Evolutionary conservation across 2,329 filamentous ascomycete species (phyloP), one percentile per base, ranked within the genome.

Genomic region (Penicillium occitanis): DNA sequence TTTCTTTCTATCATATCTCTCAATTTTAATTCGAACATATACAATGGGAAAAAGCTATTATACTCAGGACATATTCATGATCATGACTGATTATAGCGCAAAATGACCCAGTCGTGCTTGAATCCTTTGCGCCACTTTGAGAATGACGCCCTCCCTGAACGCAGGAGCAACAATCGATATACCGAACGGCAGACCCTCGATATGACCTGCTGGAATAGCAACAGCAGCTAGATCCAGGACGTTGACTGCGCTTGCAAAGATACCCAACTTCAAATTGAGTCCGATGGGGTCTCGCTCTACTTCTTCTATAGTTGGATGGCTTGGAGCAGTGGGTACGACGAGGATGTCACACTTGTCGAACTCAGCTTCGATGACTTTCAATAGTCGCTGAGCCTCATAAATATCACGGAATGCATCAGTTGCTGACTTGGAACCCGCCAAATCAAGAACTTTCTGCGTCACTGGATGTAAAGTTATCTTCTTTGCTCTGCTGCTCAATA

Each of bases 231-330:
- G 79, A 72, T 88, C 86, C 19, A 88, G 73, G 33, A 88, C 84
- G 69, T 88, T 88, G 17, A 83, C 87, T 70, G 85, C 87, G 70
- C 88, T 86, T 0, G 86, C 87, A 65, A 87, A 88, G 46, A 80
- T 82, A 5, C 85, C 85, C 5, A 87, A 71, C 3, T 79, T 73
- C 3, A 83, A 83, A 69, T 88, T 88, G 70, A 84, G 80, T 17
- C 73, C 74, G 25, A 88, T 78, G 0, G 86, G 86, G 50, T 86
- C 82, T 2, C 74, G 74, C 1, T 79, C 75, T 57, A 88, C 79
- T 66, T 86, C 80, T 19, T 81, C 77, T 2, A 87, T 79, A 0
- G 82, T 86, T 46, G 80, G 81, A 68, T 84, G 83, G 1, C 77
- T 80, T 5, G 86, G 86, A 14, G 84, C 78, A 0, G 86, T 88